Conservation (phyloP, 805 yeast species). For the Schwanniomyces occidentalis region DNA sequence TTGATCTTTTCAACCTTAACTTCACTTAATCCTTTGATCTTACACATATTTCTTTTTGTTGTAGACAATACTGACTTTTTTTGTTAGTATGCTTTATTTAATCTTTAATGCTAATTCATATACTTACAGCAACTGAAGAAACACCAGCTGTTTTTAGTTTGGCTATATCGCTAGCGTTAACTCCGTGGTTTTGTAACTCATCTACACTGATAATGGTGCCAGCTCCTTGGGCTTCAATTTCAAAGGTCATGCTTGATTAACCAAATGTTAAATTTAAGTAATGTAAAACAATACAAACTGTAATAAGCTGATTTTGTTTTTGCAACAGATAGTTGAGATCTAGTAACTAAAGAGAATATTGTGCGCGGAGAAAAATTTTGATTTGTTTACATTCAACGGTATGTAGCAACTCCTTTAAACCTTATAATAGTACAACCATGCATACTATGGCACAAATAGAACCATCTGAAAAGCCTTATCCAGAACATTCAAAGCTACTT, state of each 20-base stretch:
- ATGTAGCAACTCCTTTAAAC: no score
- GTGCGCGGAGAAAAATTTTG: no score
- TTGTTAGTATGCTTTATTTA: slow-evolving; percentile 6
- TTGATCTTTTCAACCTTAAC: slow-evolving; percentile 16
- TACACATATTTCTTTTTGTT: slow-evolving; percentile 14
- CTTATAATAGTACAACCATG: no score
- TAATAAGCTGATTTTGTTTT: no score
- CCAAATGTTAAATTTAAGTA: no score
- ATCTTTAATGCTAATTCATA: background rate
- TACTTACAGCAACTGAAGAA: slow-evolving; percentile 16
- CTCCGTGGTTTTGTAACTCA: slow-evolving; percentile 14
- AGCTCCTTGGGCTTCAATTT: slow-evolving; percentile 8
- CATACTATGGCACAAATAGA: no score
- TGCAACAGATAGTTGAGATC: no score
- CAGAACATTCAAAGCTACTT: slow-evolving; percentile 5
- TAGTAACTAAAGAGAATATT: no score
- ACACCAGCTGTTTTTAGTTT: slow-evolving; percentile 15
- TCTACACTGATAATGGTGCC: slow-evolving; percentile 9
- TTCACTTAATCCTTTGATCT: slow-evolving; percentile 17
- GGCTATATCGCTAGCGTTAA: slow-evolving; percentile 16
- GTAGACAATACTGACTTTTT: slow-evolving; percentile 14
- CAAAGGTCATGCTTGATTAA: slow-evolving; percentile 6
- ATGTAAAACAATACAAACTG: no score
- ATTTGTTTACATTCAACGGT: no score
- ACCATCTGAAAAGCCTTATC: slow-evolving; percentile 1